Conservation (phyloP, 1,284 basidiomycete species). For the Cryptococcus floricola region DNA sequence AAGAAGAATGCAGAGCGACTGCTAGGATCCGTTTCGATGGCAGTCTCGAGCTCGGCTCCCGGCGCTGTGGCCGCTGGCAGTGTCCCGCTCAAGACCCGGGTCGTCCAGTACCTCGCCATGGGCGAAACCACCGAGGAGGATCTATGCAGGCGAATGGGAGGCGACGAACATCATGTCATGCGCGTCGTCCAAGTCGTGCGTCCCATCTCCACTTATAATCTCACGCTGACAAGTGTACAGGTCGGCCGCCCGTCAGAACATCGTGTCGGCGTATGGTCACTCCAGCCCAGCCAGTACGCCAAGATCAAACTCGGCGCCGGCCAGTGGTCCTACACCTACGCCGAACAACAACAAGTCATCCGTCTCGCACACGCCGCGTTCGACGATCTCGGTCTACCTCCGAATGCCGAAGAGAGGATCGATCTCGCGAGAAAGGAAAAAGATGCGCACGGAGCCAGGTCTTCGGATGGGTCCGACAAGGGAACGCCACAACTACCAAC, state of each 20-base stretch:
- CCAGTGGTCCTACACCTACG: constrained; percentile 37
- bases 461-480: not conserved
- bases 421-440: constrained; percentile 35
- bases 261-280: constrained; percentile 20
- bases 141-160: constrained; percentile 29
- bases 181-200: constrained; percentile 41
- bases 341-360: constrained; percentile 33
- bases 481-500: not conserved
- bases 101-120: constrained; percentile 42
- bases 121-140: constrained; percentile 30
- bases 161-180: constrained; percentile 37
- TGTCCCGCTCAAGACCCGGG: constrained; percentile 44
- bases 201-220: constrained; percentile 1
- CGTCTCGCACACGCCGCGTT: constrained; percentile 36
- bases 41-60: not conserved
- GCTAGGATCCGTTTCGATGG: constrained; percentile 6
- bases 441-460: constrained; percentile 16
- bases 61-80: constrained; percentile 6
- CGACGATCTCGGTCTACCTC: constrained; percentile 34
- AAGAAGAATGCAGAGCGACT: not conserved
- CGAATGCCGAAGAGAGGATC: constrained; percentile 36
- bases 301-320: constrained; percentile 42
- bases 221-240: constrained; percentile 9
- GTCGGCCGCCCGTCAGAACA: constrained; percentile 22
- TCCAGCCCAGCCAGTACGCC: constrained; percentile 38